Conservation (phyloP, 495 filamentous ascomycete genomes). For the Glarea lozoyensis region DNA sequence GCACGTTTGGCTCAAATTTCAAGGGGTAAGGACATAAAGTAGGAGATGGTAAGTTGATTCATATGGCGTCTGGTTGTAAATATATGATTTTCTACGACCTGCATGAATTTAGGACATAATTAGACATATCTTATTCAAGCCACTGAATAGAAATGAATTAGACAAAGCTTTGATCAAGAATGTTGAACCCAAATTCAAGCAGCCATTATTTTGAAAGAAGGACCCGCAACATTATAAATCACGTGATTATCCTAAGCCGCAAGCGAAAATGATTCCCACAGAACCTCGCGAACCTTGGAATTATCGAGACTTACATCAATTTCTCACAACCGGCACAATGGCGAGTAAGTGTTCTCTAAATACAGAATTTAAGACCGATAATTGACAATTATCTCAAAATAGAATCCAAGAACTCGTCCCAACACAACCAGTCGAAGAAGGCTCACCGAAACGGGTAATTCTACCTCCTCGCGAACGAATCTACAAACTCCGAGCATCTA, state of each 20-base stretch:
- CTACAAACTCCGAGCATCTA: too few species aligned
- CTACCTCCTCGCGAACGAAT: background rate
- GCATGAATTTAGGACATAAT: too few species aligned
- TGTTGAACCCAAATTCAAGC: too few species aligned
- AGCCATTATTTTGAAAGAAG: too few species aligned
- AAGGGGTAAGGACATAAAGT: too few species aligned
- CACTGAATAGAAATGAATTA: too few species aligned
- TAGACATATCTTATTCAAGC: too few species aligned
- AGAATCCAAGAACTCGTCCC: constrained; percentile 10
- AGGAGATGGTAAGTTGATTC: too few species aligned
- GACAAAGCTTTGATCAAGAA: too few species aligned
- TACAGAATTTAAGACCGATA: background rate
- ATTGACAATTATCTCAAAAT: background rate
- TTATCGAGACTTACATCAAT: background rate
- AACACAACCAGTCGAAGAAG: constrained; percentile 86
- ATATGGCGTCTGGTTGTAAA: constrained; percentile 5
- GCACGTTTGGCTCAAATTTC: background rate
- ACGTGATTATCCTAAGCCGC: too few species aligned
- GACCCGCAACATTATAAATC: too few species aligned
- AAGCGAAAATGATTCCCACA: too few species aligned
- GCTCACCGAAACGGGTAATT: constrained; percentile 94
- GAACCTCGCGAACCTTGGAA: background rate
- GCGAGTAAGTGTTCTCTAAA: constrained; percentile 3
- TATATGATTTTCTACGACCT: constrained; percentile 2
- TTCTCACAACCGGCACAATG: constrained; percentile 6